Evolutionary conservation across 2,329 filamentous ascomycete species (phyloP), one percentile per base, ranked within the genome.

Genomic region (Epichloe sibirici): DNA sequence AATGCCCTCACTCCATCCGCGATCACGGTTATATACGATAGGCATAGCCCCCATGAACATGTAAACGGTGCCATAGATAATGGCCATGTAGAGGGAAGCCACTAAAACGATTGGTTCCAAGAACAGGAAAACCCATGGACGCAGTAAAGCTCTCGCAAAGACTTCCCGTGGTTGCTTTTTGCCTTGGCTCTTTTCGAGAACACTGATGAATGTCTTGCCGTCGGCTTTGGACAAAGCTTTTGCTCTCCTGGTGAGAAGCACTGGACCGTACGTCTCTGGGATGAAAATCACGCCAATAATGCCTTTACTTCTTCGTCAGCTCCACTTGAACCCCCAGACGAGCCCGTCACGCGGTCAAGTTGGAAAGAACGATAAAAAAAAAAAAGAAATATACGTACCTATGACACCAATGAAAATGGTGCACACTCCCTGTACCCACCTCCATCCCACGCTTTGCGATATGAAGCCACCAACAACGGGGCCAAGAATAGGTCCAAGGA

Each of bases 61-160:
- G 62, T 75, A 78, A 0, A 76, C 59, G 0, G 72, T 75, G 12
- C 69, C 69, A 58, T 73, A 74, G 49, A 74, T 61, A 50, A 73
- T 78, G 53, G 78, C 74, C 69, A 79, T 74, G 66, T 83, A 83
- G 12, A 83, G 66, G 3, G 72, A 76, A 7, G 79, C 65, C 3
- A 83, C 65, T 15, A 82, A 61, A 21, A 84, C 78, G 56, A 85
- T 84, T 1, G 81, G 80, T 57, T 85, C 81, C 28, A 64, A 62
- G 67, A 84, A 78, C 2, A 85, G 69, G 13, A 85, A 67, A 43
- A 79, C 66, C 77, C 77, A 82, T 1, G 81, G 81, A 3, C 81
- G 72, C 11, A 23, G 5, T 15, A 45, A 17, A n/a, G 28, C 28
- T 31, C 28, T 3, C 28, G 28, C 28, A 31, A 31, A 31, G 28